Percentiles rank a stretch among this genome's conserved stretches.
These are phyloP conservation scores for Tillandsia leiboldiana DNA, from an alignment of 176 grass and related monocot species.

Conservation along the genomic window DNA sequence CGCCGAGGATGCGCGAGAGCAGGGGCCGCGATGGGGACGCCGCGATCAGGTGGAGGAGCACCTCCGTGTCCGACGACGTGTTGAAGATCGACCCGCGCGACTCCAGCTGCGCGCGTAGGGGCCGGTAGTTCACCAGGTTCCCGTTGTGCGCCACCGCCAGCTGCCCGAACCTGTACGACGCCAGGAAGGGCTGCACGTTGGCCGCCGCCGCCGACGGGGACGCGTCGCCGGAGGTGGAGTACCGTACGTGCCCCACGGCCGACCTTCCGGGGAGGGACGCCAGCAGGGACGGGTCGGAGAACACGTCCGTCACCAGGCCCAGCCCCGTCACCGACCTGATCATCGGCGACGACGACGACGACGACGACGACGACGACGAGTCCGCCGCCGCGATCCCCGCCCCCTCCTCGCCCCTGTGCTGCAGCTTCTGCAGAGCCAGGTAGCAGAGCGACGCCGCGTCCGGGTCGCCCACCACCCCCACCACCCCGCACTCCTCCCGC, in stretches of 20 bases:
- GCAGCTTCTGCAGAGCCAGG: conserved; percentile 74
- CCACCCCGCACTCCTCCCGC: conserved; percentile 88
- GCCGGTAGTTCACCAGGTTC: conserved; percentile 68
- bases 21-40: conserved; percentile 63
- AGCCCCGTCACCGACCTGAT: conserved; percentile 50
- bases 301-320: conserved; percentile 72
- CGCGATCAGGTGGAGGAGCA: conserved; percentile 91
- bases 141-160: conserved; percentile 85
- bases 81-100: conserved; percentile 83
- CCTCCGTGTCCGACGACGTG: conserved; percentile 90
- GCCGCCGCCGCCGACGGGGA: conserved; percentile 10
- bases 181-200: conserved; percentile 95
- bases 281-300: conserved; percentile 42
- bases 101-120: conserved; percentile 57
- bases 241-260: conserved; percentile 73
- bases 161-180: conserved; percentile 68
- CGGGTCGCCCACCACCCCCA: conserved; percentile 76
- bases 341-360: conserved; percentile 7
- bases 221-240: conserved; percentile 59
- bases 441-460: conserved; percentile 63
- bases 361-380: background rate
- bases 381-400: conserved; percentile 56
- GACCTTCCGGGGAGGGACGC: conserved; percentile 40
- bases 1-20: conserved; percentile 61
- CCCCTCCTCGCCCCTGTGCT: conserved; percentile 89